phyloP scores from a whole-genome alignment of 768 basidiomycete genomes.

The Strobilomyces dryophilus region DNA sequence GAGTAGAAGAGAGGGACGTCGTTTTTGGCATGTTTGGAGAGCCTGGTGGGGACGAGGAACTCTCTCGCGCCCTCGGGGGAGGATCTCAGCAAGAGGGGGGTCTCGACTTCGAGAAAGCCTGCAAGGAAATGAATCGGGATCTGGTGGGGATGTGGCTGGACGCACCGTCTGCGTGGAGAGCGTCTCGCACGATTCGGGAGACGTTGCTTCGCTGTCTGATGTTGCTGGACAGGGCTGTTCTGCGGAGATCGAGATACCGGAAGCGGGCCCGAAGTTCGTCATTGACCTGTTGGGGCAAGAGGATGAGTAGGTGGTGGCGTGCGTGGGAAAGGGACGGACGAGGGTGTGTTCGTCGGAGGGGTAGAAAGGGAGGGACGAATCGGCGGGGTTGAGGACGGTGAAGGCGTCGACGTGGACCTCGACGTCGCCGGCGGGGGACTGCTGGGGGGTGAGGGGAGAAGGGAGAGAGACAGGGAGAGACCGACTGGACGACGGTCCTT shows the following conservation, averaged over 20 bases:
- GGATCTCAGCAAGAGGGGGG: slow-evolving; percentile 84
- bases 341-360: slow-evolving; percentile 74
- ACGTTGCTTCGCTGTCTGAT: slow-evolving; percentile 78
- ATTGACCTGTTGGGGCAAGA: slow-evolving; percentile 51
- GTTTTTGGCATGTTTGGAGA: slow-evolving; percentile 22
- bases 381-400: slow-evolving; percentile 78
- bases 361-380: slow-evolving; percentile 70
- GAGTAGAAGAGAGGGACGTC: slow-evolving; percentile 67
- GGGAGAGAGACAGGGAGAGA: slow-evolving; percentile 8
- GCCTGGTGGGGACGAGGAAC: slow-evolving; percentile 82
- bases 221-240: slow-evolving; percentile 69
- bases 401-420: slow-evolving; percentile 73
- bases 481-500: slow-evolving; percentile 60
- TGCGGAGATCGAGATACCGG: slow-evolving; percentile 86
- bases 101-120: slow-evolving; percentile 95
- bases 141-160: slow-evolving; percentile 9
- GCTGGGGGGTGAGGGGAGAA: slow-evolving; percentile 9
- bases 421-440: slow-evolving; percentile 69
- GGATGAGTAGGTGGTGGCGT: background rate
- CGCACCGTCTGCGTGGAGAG: slow-evolving; percentile 71
- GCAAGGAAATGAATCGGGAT: slow-evolving; percentile 6
- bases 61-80: slow-evolving; percentile 94
- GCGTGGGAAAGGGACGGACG: slow-evolving; percentile 43
- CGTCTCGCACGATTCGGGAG: slow-evolving; percentile 69
- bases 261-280: slow-evolving; percentile 83